Percentiles rank a stretch among this genome's conserved stretches.
phyloP scores from a whole-genome alignment of 768 basidiomycete species.

The Xerocomellus intermedius region DNA sequence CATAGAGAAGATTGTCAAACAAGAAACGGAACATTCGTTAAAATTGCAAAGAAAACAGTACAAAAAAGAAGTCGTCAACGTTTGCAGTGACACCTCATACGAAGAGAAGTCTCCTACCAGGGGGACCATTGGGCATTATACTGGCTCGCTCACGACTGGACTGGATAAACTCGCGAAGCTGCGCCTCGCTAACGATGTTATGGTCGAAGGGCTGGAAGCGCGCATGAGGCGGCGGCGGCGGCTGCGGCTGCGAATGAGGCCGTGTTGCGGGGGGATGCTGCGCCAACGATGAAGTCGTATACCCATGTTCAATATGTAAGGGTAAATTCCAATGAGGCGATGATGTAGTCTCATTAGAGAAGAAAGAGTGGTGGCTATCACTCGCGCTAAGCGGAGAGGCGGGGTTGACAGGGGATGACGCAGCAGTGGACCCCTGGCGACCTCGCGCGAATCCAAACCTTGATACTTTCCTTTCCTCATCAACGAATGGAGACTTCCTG shows the following conservation, averaged over 20 bases:
- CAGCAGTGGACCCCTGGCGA: slow-evolving; percentile 53
- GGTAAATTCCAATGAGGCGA: slow-evolving; percentile 46
- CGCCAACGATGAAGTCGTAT: slow-evolving; percentile 47
- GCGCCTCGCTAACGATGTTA: slow-evolving; percentile 62
- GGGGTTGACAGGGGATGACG: slow-evolving; percentile 59
- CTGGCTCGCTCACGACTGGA: slow-evolving; percentile 60
- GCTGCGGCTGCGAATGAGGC: slow-evolving; percentile 36
- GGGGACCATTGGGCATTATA: slow-evolving; percentile 31
- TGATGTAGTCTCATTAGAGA: slow-evolving; percentile 39
- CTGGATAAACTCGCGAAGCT: slow-evolving; percentile 74
- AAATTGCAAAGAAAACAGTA: slow-evolving; percentile 23
- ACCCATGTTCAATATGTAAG: slow-evolving; percentile 41
- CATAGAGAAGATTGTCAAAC: slow-evolving; percentile 15
- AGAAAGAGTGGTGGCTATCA: slow-evolving; percentile 50
- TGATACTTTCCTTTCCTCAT: slow-evolving; percentile 64
- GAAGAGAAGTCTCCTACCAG: slow-evolving; percentile 51
- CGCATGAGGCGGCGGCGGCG: slow-evolving; percentile 33
- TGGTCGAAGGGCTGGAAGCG: slow-evolving; percentile 60
- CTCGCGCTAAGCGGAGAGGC: slow-evolving; percentile 54
- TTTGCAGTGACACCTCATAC: slow-evolving; percentile 33
- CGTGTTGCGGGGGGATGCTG: slow-evolving; percentile 43
- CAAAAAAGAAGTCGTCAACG: slow-evolving; percentile 35
- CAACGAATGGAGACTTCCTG: slow-evolving; percentile 48
- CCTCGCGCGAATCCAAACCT: slow-evolving; percentile 81
- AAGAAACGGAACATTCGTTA: slow-evolving; percentile 19